Base-by-base conservation (phyloP, 352 stramenopile genomes). In the Phytophthora melonis region DNA sequence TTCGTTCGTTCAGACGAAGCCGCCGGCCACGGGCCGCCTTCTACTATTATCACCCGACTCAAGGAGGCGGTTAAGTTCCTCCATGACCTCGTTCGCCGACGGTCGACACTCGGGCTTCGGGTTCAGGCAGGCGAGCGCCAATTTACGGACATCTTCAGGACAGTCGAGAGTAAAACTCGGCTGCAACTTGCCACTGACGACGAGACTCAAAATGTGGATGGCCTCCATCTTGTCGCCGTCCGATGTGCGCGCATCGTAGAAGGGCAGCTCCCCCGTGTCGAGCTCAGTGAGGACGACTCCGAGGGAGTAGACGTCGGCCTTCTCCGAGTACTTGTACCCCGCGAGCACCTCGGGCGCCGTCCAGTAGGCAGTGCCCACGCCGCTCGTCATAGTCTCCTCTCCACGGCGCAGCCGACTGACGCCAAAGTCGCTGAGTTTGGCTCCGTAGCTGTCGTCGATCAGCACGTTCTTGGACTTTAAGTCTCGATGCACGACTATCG, bases 41-140 rank as follows among this genome's bases (percentile, higher is more conserved):
- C 16, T 6, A 10, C 43, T 5, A 7, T n/a, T 34, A 5, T 66
- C 47, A 14, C 60, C 50, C 21, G 63, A 72, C 43, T 75, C 58
- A 21, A 78, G 49, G 14, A 71, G 21, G 43, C 71, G 71, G 55
- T 65, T 68, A 23, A 75, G 61, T 50, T 78, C 71, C 16, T 58
- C 32, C 39, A 83, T 55, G 36, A 84, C 65, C 16, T 83, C 74
- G 58, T 66, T 66, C 1, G 75, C 65, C 2, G 79, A 72, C 7
- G 81, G 79, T 54, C 81, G 69, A 25, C 36, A 23, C 27, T 72
- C 61, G 3, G 79, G 66, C 21, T 80, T 70, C 2, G 66, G 56
- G 3, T 72, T 58, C 3, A 71, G 54, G 8, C 64, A 71, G 1
- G 45, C 43, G 14, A 65, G 34, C 8, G 64, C 55, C 18, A 71